phyloP scores from a whole-genome alignment of 2,329 filamentous ascomycete species.

The Didymella lethalis region DNA sequence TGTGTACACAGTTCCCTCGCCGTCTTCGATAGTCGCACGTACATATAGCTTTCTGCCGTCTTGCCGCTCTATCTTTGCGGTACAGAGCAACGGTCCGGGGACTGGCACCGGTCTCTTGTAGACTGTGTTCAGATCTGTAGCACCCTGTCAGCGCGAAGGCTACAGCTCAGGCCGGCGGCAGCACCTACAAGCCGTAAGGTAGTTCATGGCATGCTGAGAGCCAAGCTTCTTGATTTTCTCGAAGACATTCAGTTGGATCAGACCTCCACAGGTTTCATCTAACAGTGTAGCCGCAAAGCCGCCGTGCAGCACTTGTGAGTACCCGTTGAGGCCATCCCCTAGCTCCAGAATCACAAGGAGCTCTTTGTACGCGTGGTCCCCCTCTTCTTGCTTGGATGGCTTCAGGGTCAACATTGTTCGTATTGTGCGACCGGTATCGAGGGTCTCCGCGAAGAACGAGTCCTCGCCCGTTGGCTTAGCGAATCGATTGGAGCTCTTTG shows the following conservation, averaged over 20 bases:
- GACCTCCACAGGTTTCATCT: constrained; percentile 64
- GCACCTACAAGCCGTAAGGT: constrained; percentile 49
- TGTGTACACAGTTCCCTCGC: constrained; percentile 58
- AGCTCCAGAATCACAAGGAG: constrained; percentile 55
- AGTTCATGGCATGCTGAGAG: constrained; percentile 23
- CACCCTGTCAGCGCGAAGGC: constrained; percentile 21
- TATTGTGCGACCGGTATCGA: constrained; percentile 62
- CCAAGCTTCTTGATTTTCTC: constrained; percentile 15
- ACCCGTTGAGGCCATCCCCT: constrained; percentile 63
- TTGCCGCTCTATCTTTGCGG: constrained; percentile 53
- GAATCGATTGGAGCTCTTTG: constrained; percentile 44
- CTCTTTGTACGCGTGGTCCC: constrained; percentile 42
- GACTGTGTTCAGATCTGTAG: constrained; percentile 61
- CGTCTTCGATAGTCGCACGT: constrained; percentile 60
- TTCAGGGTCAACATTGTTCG: constrained; percentile 37
- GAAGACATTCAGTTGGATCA: constrained; percentile 53
- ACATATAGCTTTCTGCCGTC: constrained; percentile 65
- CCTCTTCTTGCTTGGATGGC: constrained; percentile 29
- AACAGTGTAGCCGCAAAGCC: constrained; percentile 66
- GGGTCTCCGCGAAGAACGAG: constrained; percentile 61
- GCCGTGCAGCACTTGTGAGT: constrained; percentile 63
- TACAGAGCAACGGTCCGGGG: constrained; percentile 59
- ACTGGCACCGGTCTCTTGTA: constrained; percentile 64
- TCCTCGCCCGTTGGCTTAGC: constrained; percentile 56
- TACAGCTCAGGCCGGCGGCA: background rate